Percentiles rank a stretch among this genome's conserved stretches.
Conservation (phyloP, 73 alveolate genomes). For the Blepharisma japonicum region DNA sequence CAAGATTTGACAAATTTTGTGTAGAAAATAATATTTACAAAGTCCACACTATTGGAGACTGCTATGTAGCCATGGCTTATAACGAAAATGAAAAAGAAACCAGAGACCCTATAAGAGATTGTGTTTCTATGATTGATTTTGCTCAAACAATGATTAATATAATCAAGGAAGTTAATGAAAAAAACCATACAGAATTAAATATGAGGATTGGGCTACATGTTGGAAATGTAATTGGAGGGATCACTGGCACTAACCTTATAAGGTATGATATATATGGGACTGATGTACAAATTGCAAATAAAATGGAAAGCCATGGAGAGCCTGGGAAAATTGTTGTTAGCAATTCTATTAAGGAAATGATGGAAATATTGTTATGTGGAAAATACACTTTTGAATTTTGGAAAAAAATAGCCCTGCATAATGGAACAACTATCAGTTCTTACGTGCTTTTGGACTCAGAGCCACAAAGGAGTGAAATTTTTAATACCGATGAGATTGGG, state of each 20-base stretch:
- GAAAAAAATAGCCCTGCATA: no score
- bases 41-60: conserved; percentile 97
- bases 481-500: no score
- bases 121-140: conserved; percentile 79
- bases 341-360: no score
- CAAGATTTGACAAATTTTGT: conserved; percentile 89
- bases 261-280: conserved; percentile 52
- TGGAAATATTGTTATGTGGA: no score
- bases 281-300: conserved; percentile 47
- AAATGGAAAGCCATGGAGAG: conserved; percentile 52
- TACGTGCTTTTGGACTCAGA: no score
- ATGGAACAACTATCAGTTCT: no score
- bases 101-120: conserved; percentile 89
- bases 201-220: conserved; percentile 91
- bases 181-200: conserved; percentile 62
- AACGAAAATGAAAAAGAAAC: conserved; percentile 75
- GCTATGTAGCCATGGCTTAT: conserved; percentile 92
- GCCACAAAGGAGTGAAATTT: no score
- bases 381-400: no score
- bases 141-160: conserved; percentile 92
- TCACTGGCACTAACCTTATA: conserved; percentile 43
- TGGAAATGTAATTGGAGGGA: conserved; percentile 54
- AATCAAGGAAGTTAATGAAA: conserved; percentile 74
- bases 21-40: conserved; percentile 81
- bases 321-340: conserved; percentile 19